A percentile compares a stretch with the other conserved stretches of the same genome.
phyloP scores from a whole-genome alignment of 2,329 filamentous ascomycete species.

The Ambrosiella xylebori region DNA sequence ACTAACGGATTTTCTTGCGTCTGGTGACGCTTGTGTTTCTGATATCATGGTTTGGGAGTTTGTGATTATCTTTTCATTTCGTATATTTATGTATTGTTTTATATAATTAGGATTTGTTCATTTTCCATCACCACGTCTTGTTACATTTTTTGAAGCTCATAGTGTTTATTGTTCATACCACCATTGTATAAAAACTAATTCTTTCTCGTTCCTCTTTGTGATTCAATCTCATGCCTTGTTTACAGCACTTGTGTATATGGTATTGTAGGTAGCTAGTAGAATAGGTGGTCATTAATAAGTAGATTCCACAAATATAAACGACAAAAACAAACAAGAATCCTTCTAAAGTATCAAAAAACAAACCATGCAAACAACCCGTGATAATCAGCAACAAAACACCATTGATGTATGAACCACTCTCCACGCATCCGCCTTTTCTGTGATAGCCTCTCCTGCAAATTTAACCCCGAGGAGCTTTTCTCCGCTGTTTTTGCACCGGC shows the following conservation, averaged over 20 bases:
- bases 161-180: neutral
- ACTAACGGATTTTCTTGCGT: constrained; percentile 11
- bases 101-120: neutral
- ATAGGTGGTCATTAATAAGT: neutral
- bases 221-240: neutral
- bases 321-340: neutral
- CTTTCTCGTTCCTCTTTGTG: neutral
- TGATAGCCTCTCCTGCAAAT: neutral
- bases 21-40: constrained; percentile 13
- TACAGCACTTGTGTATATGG: neutral
- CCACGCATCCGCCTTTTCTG: neutral
- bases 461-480: constrained; percentile 12
- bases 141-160: neutral
- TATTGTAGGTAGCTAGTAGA: neutral
- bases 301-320: neutral
- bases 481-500: constrained; percentile 6
- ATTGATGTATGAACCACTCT: neutral
- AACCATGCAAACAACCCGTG: constrained; percentile 6
- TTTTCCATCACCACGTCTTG: neutral
- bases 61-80: neutral
- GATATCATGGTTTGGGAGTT: constrained; percentile 5
- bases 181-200: neutral
- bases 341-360: constrained; percentile 6
- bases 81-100: neutral
- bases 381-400: neutral